Base-by-base conservation (phyloP, 2,329 filamentous ascomycete genomes). In the Fusarium temperatum region DNA sequence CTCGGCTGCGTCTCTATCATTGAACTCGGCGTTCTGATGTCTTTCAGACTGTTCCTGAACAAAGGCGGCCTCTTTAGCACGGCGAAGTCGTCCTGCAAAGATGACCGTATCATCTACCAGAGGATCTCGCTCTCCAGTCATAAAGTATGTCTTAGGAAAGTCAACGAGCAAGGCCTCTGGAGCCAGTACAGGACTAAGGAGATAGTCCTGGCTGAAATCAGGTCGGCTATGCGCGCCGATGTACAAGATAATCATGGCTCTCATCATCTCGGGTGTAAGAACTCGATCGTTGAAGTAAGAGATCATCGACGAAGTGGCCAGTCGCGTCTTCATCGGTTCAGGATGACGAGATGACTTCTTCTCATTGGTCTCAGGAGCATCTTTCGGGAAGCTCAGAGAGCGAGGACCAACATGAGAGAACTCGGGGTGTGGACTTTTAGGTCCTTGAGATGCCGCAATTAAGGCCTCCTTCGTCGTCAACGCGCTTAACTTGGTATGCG, bases 221-320 rank as follows among this genome's bases (percentile, higher is more conserved):
- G 96, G 96, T 2, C 95, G 92, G 81, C 96, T 94, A 80, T 98
- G 93, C 0, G 95, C 95, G 2, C 96, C 96, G 63, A 99, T 93
- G 81, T 99, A 99, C 8, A 99, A 87, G 74, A 99, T 97, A 74
- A 99, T 98, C 95, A 99, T 98, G 72, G 95, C 94, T 38, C 96
- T 93, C 93, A 98, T 98, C 94, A 98, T 98, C 82, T 99, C 96
- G 0, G 96, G 96, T 0, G 94, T 96, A 20, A 99, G 87, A 35
- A 99, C 93, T 35, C 96, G 92, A 82, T 99, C 96, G 81, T 97
- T 96, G 82, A 98, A 97, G 83, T 98, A 98, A 0, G 96, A 98
- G 41, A 99, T 97, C 90, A 98, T 97, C n/a, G 92, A 96, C 0
- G 94, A 95, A 80, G 96, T 97, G 22, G 96, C 95, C 15, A 99